Conservation (phyloP, 2,329 filamentous ascomycete genomes). For the Chalara sp. region DNA sequence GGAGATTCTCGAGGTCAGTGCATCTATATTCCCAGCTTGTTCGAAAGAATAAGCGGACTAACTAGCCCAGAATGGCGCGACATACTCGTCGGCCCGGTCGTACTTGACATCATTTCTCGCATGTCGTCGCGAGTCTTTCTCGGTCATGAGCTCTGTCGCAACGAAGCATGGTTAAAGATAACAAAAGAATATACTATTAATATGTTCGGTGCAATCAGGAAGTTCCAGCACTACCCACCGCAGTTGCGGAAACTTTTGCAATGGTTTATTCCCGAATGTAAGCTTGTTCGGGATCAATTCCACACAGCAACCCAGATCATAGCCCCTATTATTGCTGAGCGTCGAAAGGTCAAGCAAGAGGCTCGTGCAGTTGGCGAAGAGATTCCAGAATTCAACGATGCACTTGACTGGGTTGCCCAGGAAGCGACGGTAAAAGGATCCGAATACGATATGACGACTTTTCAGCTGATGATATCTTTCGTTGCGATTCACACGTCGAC, state of each 20-base stretch:
- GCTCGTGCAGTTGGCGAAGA: not conserved
- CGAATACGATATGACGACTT: not conserved
- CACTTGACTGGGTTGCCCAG: not conserved
- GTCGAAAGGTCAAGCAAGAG: not conserved
- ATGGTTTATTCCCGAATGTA: not conserved
- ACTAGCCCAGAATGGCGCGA: not conserved
- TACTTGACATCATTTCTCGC: not conserved
- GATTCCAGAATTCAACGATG: not conserved
- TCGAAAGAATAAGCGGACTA: not conserved
- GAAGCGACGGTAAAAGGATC: not conserved
- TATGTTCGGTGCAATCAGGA: not conserved
- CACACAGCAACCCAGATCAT: not conserved
- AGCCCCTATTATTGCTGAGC: not conserved
- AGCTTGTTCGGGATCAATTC: not conserved
- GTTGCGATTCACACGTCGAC: not conserved
- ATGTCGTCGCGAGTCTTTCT: not conserved
- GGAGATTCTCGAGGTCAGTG: not conserved
- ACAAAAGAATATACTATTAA: not conserved
- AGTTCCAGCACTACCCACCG: not conserved
- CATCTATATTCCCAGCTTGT: not conserved
- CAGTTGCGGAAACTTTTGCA: not conserved
- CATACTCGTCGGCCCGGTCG: not conserved
- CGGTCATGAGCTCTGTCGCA: not conserved
- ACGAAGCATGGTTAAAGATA: not conserved
- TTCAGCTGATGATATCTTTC: not conserved